Conservation (phyloP, 108 stramenopile species). For the Nitzschia sp. region DNA sequence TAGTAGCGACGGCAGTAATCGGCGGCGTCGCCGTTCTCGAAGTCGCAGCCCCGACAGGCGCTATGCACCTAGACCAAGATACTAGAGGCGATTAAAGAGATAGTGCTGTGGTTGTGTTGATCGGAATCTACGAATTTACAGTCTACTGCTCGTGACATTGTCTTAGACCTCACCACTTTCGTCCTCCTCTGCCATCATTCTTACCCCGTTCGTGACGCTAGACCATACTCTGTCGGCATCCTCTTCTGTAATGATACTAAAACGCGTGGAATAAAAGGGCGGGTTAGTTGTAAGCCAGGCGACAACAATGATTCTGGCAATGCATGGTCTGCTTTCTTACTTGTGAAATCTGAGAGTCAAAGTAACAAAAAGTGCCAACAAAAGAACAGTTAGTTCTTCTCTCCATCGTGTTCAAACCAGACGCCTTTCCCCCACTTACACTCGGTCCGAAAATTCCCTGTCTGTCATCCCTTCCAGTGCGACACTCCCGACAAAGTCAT, state of each 20-base stretch:
- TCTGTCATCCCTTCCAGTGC: constrained; percentile 76
- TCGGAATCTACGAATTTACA: too few relatives aligned
- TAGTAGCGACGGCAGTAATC: constrained; percentile 1
- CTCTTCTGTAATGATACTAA: constrained; percentile 51
- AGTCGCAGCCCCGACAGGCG: constrained; percentile 41
- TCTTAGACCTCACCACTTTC: too few relatives aligned
- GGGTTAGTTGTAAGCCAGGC: neutral
- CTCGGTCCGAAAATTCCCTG: constrained; percentile 58
- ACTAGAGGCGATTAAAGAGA: constrained; percentile 14
- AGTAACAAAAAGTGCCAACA: neutral
- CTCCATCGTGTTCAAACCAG: too few relatives aligned
- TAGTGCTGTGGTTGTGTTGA: too few relatives aligned
- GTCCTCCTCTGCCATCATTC: constrained; percentile 50
- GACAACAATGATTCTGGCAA: neutral
- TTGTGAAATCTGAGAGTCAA: constrained; percentile 11
- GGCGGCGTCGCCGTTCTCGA: constrained; percentile 29
- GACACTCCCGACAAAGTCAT: constrained; percentile 77
- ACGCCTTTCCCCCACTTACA: too few relatives aligned
- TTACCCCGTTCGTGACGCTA: constrained; percentile 61
- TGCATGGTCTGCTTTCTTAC: neutral
- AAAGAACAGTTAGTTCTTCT: too few relatives aligned
- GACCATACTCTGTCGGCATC: constrained; percentile 77
- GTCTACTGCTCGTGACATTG: too few relatives aligned
- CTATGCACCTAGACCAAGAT: constrained; percentile 33
- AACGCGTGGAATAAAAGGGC: neutral